These are phyloP conservation scores for Hippophae rhamnoides DNA, from an alignment of 306 rosid species.

Conservation along the genomic window DNA sequence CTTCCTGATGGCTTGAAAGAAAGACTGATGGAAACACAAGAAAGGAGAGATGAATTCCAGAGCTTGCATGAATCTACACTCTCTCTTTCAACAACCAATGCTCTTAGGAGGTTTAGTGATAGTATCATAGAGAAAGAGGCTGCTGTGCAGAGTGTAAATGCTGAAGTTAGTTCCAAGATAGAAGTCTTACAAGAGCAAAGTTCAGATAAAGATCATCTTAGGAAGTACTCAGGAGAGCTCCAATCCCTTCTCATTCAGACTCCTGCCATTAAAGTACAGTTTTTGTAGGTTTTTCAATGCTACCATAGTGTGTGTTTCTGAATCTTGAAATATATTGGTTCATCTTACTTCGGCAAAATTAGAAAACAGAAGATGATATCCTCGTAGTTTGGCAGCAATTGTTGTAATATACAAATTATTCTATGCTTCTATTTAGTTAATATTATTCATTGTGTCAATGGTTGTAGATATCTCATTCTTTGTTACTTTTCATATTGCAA, in stretches of 20 bases:
- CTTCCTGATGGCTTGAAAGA: conserved; percentile 60
- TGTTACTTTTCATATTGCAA: too few relatives aligned
- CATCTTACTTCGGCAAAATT: too few relatives aligned
- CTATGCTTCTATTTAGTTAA: too few relatives aligned
- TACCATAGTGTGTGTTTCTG: too few relatives aligned
- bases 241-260: conserved; percentile 36
- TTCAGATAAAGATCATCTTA: conserved; percentile 24
- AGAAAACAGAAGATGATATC: too few relatives aligned
- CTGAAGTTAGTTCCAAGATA: conserved; percentile 17
- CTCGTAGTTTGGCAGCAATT: too few relatives aligned
- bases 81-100: conserved; percentile 55
- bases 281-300: conserved; percentile 23
- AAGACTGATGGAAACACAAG: conserved; percentile 38
- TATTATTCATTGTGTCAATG: too few relatives aligned
- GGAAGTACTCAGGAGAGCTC: conserved; percentile 35
- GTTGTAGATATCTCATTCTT: too few relatives aligned
- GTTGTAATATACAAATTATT: too few relatives aligned
- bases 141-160: conserved; percentile 15
- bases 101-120: conserved; percentile 45
- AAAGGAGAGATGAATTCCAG: conserved; percentile 42
- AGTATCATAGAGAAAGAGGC: conserved; percentile 30
- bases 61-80: conserved; percentile 50
- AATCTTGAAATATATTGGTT: too few relatives aligned
- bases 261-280: conserved; percentile 33
- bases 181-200: conserved; percentile 24